A percentile compares a stretch with the other conserved stretches of the same genome.
Evolutionary conservation across 805 yeast species (phyloP).

Genomic region (Groenewaldozyma salmanticensis): DNA sequence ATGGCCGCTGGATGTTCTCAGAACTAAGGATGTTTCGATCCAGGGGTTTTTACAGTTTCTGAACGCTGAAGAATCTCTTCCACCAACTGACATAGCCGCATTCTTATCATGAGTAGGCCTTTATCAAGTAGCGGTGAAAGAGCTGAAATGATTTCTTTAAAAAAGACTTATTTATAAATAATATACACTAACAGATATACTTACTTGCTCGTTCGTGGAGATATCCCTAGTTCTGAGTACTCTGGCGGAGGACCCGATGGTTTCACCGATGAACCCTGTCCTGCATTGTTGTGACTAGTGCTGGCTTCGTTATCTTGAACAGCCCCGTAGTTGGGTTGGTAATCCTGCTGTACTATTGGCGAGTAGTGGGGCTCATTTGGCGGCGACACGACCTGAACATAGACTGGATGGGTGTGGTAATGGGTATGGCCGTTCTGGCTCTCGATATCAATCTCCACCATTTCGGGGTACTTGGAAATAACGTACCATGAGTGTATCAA

Average conservation of each 20-base stretch:
- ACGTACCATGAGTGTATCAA: slow-evolving; percentile 70
- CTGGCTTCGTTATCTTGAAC: background rate
- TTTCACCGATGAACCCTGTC: too few species aligned
- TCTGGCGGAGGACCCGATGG: slow-evolving; percentile 2
- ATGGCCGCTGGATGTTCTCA: slow-evolving; percentile 6
- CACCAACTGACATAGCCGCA: too few species aligned
- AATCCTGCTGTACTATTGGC: background rate
- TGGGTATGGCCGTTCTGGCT: slow-evolving; percentile 9
- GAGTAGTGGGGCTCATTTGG: slow-evolving; percentile 1
- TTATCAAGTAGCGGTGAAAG: too few species aligned
- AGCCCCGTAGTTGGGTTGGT: slow-evolving; percentile 4
- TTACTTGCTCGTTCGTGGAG: background rate
- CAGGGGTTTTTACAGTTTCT: too few species aligned
- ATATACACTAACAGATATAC: too few species aligned
- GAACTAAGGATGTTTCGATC: too few species aligned
- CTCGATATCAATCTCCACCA: slow-evolving; percentile 22
- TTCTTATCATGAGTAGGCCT: too few species aligned
- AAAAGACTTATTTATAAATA: too few species aligned
- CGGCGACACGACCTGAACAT: slow-evolving; percentile 5
- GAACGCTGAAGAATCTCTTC: too few species aligned
- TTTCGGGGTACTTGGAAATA: slow-evolving; percentile 56
- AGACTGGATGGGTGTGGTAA: slow-evolving; percentile 4
- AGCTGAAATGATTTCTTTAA: too few species aligned
- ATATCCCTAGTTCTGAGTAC: background rate
- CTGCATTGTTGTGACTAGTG: background rate